Percentiles rank a stretch among this genome's conserved stretches.
Evolutionary conservation across 2,329 filamentous ascomycete genomes (phyloP).

Genomic region (Pseudocercospora musae): DNA sequence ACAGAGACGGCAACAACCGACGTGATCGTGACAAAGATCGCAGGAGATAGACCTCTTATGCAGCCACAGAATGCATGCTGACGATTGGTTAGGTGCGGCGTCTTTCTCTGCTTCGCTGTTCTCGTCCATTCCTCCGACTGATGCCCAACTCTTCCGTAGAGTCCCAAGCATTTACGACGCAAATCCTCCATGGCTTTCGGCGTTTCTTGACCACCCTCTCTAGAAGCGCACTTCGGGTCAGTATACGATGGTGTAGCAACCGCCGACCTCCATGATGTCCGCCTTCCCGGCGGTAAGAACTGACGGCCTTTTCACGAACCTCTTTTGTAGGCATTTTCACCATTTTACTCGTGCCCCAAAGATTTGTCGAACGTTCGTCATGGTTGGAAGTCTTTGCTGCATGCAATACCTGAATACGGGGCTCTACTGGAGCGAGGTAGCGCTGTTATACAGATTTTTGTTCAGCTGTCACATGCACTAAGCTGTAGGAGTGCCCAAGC

Average conservation of each 20-base stretch:
- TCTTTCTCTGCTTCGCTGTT: neutral
- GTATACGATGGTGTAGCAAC: neutral
- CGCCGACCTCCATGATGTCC: neutral
- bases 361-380: neutral
- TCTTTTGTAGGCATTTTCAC: neutral
- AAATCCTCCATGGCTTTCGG: no score
- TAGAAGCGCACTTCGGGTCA: neutral
- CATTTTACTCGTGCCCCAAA: neutral
- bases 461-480: no score
- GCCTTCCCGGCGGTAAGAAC: neutral
- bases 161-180: neutral
- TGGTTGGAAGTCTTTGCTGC: neutral
- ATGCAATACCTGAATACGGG: neutral
- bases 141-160: neutral
- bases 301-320: neutral
- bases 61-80: conserved; percentile 11
- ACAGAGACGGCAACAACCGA: conserved; percentile 3
- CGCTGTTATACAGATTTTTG: no score
- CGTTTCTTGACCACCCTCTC: neutral
- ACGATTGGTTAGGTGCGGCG: conserved; percentile 12
- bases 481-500: no score
- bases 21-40: conserved; percentile 19
- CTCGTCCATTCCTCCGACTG: conserved; percentile 1
- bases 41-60: conserved; percentile 15
- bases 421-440: neutral